Evolutionary conservation across 345 rosid species (phyloP), one percentile per base, ranked within the genome.

Genomic region (Populus alba): DNA sequence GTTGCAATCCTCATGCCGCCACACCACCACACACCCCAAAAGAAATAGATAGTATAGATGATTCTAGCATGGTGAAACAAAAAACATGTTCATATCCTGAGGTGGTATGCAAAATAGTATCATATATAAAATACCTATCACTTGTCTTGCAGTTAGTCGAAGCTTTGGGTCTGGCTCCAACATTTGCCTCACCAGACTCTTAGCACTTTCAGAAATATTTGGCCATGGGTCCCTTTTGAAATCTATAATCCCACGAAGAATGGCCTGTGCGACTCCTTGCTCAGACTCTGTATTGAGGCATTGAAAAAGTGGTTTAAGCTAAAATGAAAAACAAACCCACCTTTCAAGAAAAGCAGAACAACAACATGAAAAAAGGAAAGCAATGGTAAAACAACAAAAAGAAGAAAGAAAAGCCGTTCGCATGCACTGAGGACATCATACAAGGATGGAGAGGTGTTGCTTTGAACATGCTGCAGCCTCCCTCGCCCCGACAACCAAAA

Each of bases 261-360:
- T 97, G 83, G 99, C 98, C 81, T 97, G 99, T n/a, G 99, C 99
- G 86, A 97, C 99, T 73, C 99, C 99, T 91, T 97, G 99, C 85
- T 97, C 99, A 43, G 98, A 94, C 85, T 97, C 99, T 97, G 93
- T 84, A 53, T 38, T 74, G 16, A 70, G 73, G 73, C 16, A 49
- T 5, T 51, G 6, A 70, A 61, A 65, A 18, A n/a, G 38, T 29
- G 72, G 68, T 22, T 38, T 16, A 57, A 27, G 8, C 74, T 47
- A 53, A 77, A 33, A 22, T 57, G 27, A 27, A 25, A 33, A 76
- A 51, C 33, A 53, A 70, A 15, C 18, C 22, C 62, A 43, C 25
- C 61, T 66, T 45, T 75, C 68, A 67, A 53, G 11, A 53, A 59
- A 70, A 79, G 70, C 27, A 18, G 22, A 62, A 6, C 51, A 77